phyloP scores from a whole-genome alignment of 1,284 basidiomycete species.

The Singerocomus inundabilis region DNA sequence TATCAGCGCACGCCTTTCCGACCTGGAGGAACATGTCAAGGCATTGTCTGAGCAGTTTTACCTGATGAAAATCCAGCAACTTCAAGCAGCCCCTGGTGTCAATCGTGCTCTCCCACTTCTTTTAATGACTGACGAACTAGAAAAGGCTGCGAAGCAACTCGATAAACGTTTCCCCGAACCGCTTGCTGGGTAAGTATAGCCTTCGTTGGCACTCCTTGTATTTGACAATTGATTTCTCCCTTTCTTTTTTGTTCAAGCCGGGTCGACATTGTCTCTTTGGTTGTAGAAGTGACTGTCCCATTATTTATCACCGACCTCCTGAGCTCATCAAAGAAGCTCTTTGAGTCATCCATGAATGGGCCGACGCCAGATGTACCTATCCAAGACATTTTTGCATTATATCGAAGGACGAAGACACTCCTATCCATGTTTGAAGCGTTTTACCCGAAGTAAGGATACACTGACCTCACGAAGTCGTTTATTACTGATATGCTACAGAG shows the following conservation, averaged over 20 bases:
- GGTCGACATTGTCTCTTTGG: slow-evolving; percentile 78
- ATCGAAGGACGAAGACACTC: slow-evolving; percentile 71
- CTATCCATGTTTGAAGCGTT: slow-evolving; percentile 81
- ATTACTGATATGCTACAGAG: slow-evolving; percentile 33
- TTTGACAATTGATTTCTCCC: slow-evolving; percentile 7
- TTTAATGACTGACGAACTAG: slow-evolving; percentile 84
- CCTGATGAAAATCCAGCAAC: slow-evolving; percentile 65
- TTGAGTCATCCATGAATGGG: slow-evolving; percentile 77
- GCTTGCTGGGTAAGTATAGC: slow-evolving; percentile 64
- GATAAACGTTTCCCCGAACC: slow-evolving; percentile 86
- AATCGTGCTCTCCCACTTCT: slow-evolving; percentile 80
- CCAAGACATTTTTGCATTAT: slow-evolving; percentile 87
- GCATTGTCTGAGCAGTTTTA: slow-evolving; percentile 71
- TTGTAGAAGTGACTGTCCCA: slow-evolving; percentile 73
- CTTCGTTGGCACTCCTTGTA: not conserved
- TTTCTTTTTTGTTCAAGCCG: slow-evolving; percentile 42
- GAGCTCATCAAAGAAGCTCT: slow-evolving; percentile 64
- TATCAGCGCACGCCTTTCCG: slow-evolving; percentile 59
- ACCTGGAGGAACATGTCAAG: slow-evolving; percentile 70
- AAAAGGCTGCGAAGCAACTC: slow-evolving; percentile 79
- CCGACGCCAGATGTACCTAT: slow-evolving; percentile 79
- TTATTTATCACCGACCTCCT: slow-evolving; percentile 77
- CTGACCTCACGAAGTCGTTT: not conserved
- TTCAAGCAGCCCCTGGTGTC: slow-evolving; percentile 65
- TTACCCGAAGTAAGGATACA: slow-evolving; percentile 61